Base-by-base conservation (phyloP, 2,329 filamentous ascomycete genomes). In the Aaosphaeria arxii region DNA sequence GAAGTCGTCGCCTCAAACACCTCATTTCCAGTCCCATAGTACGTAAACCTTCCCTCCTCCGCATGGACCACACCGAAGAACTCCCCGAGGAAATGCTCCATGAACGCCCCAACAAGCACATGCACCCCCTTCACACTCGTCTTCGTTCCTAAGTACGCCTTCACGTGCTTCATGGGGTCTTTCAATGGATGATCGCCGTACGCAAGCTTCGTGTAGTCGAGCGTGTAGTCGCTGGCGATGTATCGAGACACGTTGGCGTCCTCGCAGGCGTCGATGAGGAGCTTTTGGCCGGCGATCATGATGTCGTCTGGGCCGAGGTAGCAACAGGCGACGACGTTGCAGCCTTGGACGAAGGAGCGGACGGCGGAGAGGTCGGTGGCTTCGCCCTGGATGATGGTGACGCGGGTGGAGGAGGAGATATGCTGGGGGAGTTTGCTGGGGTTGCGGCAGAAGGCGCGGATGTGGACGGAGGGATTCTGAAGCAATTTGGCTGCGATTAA, bases 221-320 rank as follows among this genome's bases (percentile, higher is more conserved):
- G 30, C 0, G 62, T 49, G 52, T 61, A 76, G 55, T 76, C 73
- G 33, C 67, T 69, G 3, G 72, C 71, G 6, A 76, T 54, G 49
- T 74, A 76, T 2, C 73, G 62, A 13, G 63, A 52, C 5, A 74
- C 71, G 0, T 55, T 51, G 2, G 58, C 62, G 2, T 48, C 58
- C 2, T 67, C 66, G 48, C 71, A 73, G 2, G 68, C 65, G 48
- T 76, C 73, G 32, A 76, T 69, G 5, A 76, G 63, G 0, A 58
- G 39, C 44, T 73, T 74, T 48, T 76, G 73, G 17, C 72, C 73
- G 1, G 71, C 62, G 1, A 67, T 47, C 74, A 75, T 76, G 35
- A 75, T 50, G 6, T 61, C 51, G 13, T 66, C 46, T 45, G 67
- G 61, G 11, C 72, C 72, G 0, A 74, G 60, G 47, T 76, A 75